phyloP scores from a whole-genome alignment of 2,329 filamentous ascomycete species.

The Clonostachys sp. region DNA sequence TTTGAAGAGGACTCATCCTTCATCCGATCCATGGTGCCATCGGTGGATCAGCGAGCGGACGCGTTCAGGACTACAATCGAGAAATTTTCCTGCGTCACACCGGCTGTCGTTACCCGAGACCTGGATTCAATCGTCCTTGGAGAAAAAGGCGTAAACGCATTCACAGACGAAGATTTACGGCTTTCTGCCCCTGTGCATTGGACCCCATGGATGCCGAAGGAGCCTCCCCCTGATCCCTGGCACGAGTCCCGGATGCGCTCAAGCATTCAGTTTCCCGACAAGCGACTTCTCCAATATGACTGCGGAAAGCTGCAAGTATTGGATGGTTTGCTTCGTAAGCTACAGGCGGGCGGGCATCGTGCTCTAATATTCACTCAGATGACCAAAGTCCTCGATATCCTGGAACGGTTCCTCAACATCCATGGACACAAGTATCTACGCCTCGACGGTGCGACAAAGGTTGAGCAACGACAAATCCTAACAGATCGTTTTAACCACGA shows the following conservation, averaged over 20 bases:
- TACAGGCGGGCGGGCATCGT: slow-evolving; percentile 87
- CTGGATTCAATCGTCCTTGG: slow-evolving; percentile 66
- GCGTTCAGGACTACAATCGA: slow-evolving; percentile 71
- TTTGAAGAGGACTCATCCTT: slow-evolving; percentile 64
- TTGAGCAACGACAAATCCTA: slow-evolving; percentile 91
- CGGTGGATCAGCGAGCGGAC: slow-evolving; percentile 67
- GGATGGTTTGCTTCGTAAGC: slow-evolving; percentile 76
- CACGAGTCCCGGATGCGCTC: slow-evolving; percentile 90
- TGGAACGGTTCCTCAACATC: slow-evolving; percentile 97
- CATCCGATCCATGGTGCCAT: slow-evolving; percentile 66
- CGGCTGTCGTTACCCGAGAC: slow-evolving; percentile 78
- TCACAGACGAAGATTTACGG: slow-evolving; percentile 52
- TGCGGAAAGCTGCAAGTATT: slow-evolving; percentile 93
- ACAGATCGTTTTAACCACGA: slow-evolving; percentile 98
- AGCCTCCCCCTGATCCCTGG: slow-evolving; percentile 70
- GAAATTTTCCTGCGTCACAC: slow-evolving; percentile 90
- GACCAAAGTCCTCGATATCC: slow-evolving; percentile 96
- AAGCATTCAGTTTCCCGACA: slow-evolving; percentile 95
- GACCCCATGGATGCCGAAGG: slow-evolving; percentile 52
- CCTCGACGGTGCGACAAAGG: slow-evolving; percentile 92
- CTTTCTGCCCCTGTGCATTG: slow-evolving; percentile 51
- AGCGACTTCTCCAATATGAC: slow-evolving; percentile 92
- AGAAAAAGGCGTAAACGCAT: slow-evolving; percentile 47
- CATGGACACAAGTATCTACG: slow-evolving; percentile 96
- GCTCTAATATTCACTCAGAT: slow-evolving; percentile 99